These are phyloP conservation scores for Coccomyxa sp. DNA, from an alignment of 139 green algal species.

Conservation along the genomic window DNA sequence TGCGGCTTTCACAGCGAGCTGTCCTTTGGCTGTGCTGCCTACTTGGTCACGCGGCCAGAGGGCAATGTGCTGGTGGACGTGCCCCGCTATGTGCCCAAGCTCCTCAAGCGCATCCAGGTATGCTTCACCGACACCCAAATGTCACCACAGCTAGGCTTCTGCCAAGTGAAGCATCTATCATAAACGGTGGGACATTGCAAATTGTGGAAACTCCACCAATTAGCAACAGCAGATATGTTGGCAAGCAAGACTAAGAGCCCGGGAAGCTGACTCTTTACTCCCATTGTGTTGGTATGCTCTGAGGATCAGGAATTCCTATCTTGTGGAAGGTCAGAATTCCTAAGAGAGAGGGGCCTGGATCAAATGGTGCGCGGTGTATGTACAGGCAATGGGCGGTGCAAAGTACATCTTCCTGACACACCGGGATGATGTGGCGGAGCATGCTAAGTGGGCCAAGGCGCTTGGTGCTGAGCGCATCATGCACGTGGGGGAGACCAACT, in stretches of 20 bases:
- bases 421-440: conserved; percentile 69
- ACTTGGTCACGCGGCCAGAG: conserved; percentile 49
- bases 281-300: too few species aligned
- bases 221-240: too few species aligned
- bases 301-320: too few species aligned
- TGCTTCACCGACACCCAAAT: not conserved
- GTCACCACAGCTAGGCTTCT: too few species aligned
- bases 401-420: conserved; percentile 76
- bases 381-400: conserved; percentile 64
- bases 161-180: too few species aligned
- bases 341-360: not conserved
- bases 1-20: conserved; percentile 37
- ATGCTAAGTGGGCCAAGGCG: conserved; percentile 62
- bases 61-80: conserved; percentile 80
- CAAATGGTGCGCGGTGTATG: not conserved
- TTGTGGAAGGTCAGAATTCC: too few species aligned
- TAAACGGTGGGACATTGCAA: too few species aligned
- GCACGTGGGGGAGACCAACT: conserved; percentile 41
- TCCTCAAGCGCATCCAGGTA: conserved; percentile 48
- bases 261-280: too few species aligned
- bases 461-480: conserved; percentile 63
- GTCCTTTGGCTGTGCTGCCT: conserved; percentile 49
- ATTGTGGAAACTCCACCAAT: too few species aligned
- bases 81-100: conserved; percentile 57
- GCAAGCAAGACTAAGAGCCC: too few species aligned